Base-by-base conservation (phyloP, 805 yeast species). In the Candida patagonica region DNA sequence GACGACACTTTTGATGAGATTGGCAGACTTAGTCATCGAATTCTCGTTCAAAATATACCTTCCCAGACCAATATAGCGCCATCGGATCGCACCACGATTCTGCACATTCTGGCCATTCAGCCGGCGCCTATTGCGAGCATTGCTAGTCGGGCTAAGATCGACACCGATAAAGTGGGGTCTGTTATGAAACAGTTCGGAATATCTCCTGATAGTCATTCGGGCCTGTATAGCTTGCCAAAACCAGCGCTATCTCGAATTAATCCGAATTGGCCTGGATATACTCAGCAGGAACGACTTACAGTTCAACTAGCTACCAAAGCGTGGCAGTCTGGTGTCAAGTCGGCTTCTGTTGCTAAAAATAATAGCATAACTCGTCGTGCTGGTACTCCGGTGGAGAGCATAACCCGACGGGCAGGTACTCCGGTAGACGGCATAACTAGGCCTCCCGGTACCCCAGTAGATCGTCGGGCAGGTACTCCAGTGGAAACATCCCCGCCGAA, bases 291-390 rank as follows among this genome's bases (percentile, higher is more conserved):
- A 15, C 13, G 31, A 20, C 31, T 29, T 4, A 17, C 16, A 20
- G 31, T 29, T 10, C 31, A 13, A 20, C 15, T 29, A 12, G 31
- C 20, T 20, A 29, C 15, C 15, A 29, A 29, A 7, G 15, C 31
- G 9, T 29, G 31, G 31, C 4, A 15, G 31, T n/a, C 31, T 4
- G 16, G 19, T 13, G 8, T 29, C 9, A 12, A 15, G 31, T 17
- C 42, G 10, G 32, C 37, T 19, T 26, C 38, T 9, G 36, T 25
- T 22, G 31, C 37, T 35, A 27, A 34, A 24, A 22, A 21, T 22
- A 20, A 13, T 15, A 29, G 26, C 9, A n/a, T n/a, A n/a, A n/a
- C n/a, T n/a, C n/a, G n/a, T n/a, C n/a, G n/a, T n/a, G 17, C 31
- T 12, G 20, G 20, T n/a, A 4, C 16, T 10, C 19, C 17, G 10